Percentiles rank a stretch among this genome's conserved stretches.
phyloP scores from a whole-genome alignment of 202 grass and related monocot genomes.

The Elaeis oleifera region DNA sequence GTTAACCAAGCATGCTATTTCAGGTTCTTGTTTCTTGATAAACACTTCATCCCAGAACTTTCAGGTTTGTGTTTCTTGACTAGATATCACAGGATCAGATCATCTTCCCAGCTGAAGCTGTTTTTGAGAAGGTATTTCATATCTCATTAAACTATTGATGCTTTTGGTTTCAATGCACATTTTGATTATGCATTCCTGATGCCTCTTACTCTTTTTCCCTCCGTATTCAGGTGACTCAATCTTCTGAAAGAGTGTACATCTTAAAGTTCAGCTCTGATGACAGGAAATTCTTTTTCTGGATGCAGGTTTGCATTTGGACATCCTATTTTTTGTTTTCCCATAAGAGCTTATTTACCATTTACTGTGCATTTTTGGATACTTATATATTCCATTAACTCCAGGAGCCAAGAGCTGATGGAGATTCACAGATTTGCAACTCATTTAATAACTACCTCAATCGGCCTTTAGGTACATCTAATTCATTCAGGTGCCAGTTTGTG shows the following conservation, averaged over 20 bases:
- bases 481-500: neutral
- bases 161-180: neutral
- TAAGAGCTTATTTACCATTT: neutral
- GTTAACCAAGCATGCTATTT: neutral
- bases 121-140: constrained; percentile 87
- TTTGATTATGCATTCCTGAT: constrained; percentile 6
- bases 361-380: neutral
- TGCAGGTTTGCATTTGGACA: constrained; percentile 58
- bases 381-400: constrained; percentile 9
- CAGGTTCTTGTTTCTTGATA: too few species aligned
- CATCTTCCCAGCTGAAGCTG: constrained; percentile 84
- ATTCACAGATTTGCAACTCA: constrained; percentile 56
- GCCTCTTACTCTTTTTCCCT: constrained; percentile 20
- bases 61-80: constrained; percentile 33
- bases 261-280: constrained; percentile 76
- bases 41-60: too few species aligned
- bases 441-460: constrained; percentile 74
- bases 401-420: constrained; percentile 69
- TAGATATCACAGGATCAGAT: constrained; percentile 74
- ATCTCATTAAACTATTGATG: constrained; percentile 1
- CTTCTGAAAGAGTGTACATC: constrained; percentile 90
- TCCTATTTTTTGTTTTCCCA: neutral
- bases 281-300: constrained; percentile 94
- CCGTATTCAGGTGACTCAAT: constrained; percentile 58
- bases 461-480: constrained; percentile 58